Percentiles rank a stretch among this genome's conserved stretches.
These are phyloP conservation scores for Fusarium fracticaudum DNA, from an alignment of 2,329 filamentous ascomycete species.

Conservation along the genomic window DNA sequence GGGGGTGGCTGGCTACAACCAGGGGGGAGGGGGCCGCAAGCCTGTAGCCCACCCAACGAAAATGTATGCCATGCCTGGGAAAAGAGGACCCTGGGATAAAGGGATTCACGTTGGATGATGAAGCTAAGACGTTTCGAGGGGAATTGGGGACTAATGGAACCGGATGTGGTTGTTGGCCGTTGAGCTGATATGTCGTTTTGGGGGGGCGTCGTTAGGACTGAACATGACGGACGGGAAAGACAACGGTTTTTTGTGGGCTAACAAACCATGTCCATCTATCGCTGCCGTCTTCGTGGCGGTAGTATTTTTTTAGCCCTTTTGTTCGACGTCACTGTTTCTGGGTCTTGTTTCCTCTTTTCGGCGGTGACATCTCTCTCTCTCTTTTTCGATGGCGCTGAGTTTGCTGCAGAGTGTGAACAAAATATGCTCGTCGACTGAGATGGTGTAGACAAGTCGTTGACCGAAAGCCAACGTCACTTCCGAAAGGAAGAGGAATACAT, in stretches of 20 bases:
- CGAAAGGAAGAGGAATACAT: not conserved
- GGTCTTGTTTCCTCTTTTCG: conserved; percentile 12
- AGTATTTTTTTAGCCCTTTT: not conserved
- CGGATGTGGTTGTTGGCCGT: conserved; percentile 33
- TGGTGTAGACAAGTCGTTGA: not conserved
- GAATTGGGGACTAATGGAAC: conserved; percentile 28
- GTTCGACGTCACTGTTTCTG: conserved; percentile 27
- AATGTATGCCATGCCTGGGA: conserved; percentile 28
- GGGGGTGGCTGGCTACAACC: conserved; percentile 41
- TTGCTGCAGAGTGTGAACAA: not conserved
- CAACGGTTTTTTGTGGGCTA: conserved; percentile 41
- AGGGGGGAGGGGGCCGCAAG: conserved; percentile 31
- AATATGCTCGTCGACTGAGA: not conserved
- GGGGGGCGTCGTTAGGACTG: conserved; percentile 24
- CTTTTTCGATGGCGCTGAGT: not conserved
- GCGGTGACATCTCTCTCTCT: not conserved
- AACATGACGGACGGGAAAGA: conserved; percentile 21
- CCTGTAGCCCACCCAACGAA: conserved; percentile 28
- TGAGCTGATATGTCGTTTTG: conserved; percentile 37
- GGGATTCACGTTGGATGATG: conserved; percentile 21
- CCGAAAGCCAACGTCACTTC: not conserved
- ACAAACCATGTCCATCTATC: conserved; percentile 14
- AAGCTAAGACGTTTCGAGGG: conserved; percentile 30
- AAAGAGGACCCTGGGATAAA: conserved; percentile 32
- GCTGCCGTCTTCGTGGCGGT: conserved; percentile 2